Evolutionary conservation across 768 basidiomycete species (phyloP), one percentile per base, ranked within the genome.

Genomic region (Lentinula sp.): DNA sequence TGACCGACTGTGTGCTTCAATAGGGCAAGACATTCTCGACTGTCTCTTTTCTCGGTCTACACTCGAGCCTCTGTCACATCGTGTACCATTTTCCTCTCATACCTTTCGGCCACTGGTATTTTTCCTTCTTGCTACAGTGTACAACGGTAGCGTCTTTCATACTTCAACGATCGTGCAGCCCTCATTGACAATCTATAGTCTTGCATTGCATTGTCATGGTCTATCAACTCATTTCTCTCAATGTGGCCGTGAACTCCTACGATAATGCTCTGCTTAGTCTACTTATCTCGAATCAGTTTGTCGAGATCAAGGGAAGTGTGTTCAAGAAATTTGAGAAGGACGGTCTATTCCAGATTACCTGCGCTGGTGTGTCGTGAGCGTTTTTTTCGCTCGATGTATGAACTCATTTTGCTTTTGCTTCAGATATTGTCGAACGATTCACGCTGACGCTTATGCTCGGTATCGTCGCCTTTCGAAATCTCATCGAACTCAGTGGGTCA

Each of bases 241-340:
- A 98, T 65, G 96, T 99, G 39, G 96, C 97, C 4, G 90, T 99
- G 69, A 98, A 98, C 75, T 96, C 95, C 16, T 99, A 96, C 72
- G 95, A 98, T 71, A 91, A 98, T 67, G 89, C 96, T 2, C 84
- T 99, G 6, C 80, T 99, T 43, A 97, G 95, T 0, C 82, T 99
- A 0, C 81, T 99, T 7, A 86, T 99, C 49, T 97, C 94, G 49
- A 99, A 98, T 69, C 97, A 99, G 72, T 98, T 99, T 68, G 96
- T 98, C 37, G 97, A 99, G 74, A 98, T 98, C 73, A 99, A 99
- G 74, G 95, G 96, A 37, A 94, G 92, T 70, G 97, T 99, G 1
- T 99, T 99, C 85, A 99, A 98, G 75, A 98, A 90, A 71, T 98
- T 99, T 67, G 97, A 98, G 71, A 99, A 98, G 71, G 97, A 99